Evolutionary conservation across 1,284 basidiomycete species (phyloP), one percentile per base, ranked within the genome.

Genomic region (Malassezia yamatoensis): DNA sequence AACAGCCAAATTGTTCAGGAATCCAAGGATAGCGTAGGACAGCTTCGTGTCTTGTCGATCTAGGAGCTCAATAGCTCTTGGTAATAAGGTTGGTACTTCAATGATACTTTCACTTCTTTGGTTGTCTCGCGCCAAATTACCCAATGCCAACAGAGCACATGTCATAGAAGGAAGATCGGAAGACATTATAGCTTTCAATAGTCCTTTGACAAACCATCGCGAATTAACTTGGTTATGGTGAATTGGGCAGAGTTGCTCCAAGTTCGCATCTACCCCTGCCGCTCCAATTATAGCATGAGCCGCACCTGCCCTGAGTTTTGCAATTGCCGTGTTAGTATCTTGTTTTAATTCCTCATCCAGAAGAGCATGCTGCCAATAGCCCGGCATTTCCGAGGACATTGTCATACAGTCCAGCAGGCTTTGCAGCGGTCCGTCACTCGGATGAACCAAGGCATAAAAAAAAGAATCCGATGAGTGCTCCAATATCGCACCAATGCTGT

Each of bases 241-340:
- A 34, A 52, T 29, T 42, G 42, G 55, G 52, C 53, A 74, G 87
- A 90, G 77, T 7, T 83, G 80, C 52, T 85, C 82, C 61, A 83
- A 81, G 65, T 87, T 89, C 63, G 80, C 83, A 63, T 88, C 84
- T 67, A 90, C 86, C 29, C 86, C 87, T 3, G 86, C 82, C 20
- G 87, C 81, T 62, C 87, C 87, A 12, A 96, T 88, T 15, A 94
- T 80, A 1, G 84, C 82, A 65, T 88, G 87, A 64, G 90, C 83
- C 3, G 41, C 41, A 4, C 40, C 42, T 1, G 34, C 24, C 5
- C 6, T 7, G 24, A 34, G 33, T 24, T 13, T 9, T 8, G 45
- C 45, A 20, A 24, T 18, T 16, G 41, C 41, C 5, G 13, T 24
- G 32, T 12, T 15, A 7, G 41, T 18, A 1, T 32, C 21, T 20